Evolutionary conservation across 257 asterid genomes (phyloP).

Genomic region (Nicotiana noctiflora): DNA sequence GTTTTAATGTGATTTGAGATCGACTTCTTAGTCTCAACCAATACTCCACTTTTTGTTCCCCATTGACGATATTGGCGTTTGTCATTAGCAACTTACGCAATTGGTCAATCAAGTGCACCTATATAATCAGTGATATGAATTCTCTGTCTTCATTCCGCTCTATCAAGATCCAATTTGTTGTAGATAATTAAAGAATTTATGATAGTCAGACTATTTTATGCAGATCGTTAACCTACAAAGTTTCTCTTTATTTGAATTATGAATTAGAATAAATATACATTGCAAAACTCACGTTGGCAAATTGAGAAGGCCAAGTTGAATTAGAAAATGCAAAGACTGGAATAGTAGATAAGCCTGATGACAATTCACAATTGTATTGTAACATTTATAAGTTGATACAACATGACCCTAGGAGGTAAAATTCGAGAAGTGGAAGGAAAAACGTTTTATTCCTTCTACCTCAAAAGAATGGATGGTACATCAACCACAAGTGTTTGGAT

Average conservation of each 20-base stretch:
- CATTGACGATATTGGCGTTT: too few species aligned
- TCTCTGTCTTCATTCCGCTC: not conserved
- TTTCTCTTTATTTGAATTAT: not conserved
- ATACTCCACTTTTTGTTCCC: too few species aligned
- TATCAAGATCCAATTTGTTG: not conserved
- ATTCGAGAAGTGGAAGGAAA: not conserved
- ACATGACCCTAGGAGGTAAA: not conserved
- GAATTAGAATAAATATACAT: not conserved
- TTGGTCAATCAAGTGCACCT: not conserved
- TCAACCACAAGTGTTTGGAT: not conserved
- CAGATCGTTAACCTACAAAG: not conserved
- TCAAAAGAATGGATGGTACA: conserved; percentile 4
- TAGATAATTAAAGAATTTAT: not conserved
- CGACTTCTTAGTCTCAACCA: too few species aligned
- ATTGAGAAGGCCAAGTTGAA: not conserved
- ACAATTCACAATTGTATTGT: not conserved
- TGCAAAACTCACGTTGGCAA: not conserved
- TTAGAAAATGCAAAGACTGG: conserved; percentile 16
- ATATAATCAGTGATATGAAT: not conserved
- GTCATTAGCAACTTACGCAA: not conserved
- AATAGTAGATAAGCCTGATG: conserved; percentile 21
- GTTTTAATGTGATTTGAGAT: too few species aligned
- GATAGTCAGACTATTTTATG: not conserved
- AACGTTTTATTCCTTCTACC: not conserved
- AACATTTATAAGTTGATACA: not conserved